Evolutionary conservation across 306 rosid species (phyloP).

Genomic region (Pyrus bretschneideri): DNA sequence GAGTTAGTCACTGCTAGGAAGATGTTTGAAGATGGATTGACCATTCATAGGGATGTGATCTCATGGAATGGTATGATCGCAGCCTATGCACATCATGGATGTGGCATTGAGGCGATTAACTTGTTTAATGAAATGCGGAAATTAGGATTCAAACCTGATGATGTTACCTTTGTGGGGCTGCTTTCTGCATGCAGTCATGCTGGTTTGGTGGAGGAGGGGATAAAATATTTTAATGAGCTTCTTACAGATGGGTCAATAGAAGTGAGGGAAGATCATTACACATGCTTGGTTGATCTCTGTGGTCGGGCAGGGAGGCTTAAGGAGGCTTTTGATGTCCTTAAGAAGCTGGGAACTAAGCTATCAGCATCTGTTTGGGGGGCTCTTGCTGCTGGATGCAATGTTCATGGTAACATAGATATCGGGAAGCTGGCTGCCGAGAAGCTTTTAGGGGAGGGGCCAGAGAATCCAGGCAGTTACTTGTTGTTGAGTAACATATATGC

Average conservation of each 20-base stretch:
- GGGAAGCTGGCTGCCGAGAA: conserved; percentile 37
- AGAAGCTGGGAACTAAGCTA: conserved; percentile 23
- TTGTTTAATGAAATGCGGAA: conserved; percentile 34
- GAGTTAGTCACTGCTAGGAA: conserved; percentile 34
- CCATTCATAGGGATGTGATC: conserved; percentile 30
- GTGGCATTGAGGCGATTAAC: conserved; percentile 33
- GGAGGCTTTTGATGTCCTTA: conserved; percentile 36
- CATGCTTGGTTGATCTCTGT: conserved; percentile 47
- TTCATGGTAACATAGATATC: conserved; percentile 21
- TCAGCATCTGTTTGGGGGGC: conserved; percentile 43
- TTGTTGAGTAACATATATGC: conserved; percentile 40
- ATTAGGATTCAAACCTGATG: conserved; percentile 28
- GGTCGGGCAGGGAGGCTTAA: conserved; percentile 43
- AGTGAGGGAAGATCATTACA: conserved; percentile 41
- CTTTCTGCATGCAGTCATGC: conserved; percentile 55
- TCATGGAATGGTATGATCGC: conserved; percentile 57
- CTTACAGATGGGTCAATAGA: conserved; percentile 21
- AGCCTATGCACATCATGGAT: conserved; percentile 50
- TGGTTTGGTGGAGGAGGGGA: conserved; percentile 45
- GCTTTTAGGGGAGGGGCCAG: conserved; percentile 27
- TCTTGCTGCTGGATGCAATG: conserved; percentile 43
- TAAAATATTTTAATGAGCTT: conserved; percentile 29
- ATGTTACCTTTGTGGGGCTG: conserved; percentile 41
- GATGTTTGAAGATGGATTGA: conserved; percentile 35
- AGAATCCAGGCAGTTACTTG: conserved; percentile 31